These are phyloP conservation scores for Triticum turgidum DNA, from an alignment of 176 grass and related monocot genomes.

Conservation along the genomic window DNA sequence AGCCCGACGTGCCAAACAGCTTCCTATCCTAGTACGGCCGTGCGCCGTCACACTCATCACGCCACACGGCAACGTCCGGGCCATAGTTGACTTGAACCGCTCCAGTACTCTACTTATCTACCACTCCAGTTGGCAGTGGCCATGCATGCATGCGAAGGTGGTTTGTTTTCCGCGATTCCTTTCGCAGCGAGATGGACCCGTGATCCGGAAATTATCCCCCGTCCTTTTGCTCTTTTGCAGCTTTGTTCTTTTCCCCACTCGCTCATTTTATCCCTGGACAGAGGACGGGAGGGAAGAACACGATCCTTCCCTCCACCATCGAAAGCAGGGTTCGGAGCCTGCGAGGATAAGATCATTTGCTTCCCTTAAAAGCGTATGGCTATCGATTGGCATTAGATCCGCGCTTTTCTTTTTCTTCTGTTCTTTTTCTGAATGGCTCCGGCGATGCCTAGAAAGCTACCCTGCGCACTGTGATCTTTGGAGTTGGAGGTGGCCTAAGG, in stretches of 20 bases:
- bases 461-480: not conserved
- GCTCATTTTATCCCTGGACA: not conserved
- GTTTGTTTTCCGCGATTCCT: not conserved
- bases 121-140: too few species aligned
- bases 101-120: too few species aligned
- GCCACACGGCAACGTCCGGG: not conserved
- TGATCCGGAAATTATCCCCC: not conserved
- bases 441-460: not conserved
- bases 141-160: too few species aligned
- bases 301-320: slow-evolving; percentile 32
- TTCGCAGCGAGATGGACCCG: not conserved
- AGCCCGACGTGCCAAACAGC: not conserved
- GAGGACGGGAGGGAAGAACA: not conserved
- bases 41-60: not conserved
- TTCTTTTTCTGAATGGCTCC: not conserved
- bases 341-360: not conserved
- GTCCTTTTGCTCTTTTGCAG: not conserved
- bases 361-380: not conserved
- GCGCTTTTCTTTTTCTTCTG: not conserved
- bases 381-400: not conserved
- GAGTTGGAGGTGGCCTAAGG: not conserved
- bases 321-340: not conserved
- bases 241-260: slow-evolving; percentile 1
- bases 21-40: not conserved
- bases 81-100: not conserved